Percentiles rank a stretch among this genome's conserved stretches.
Evolutionary conservation across 306 rosid species (phyloP).

Genomic region (Sindora glabra): DNA sequence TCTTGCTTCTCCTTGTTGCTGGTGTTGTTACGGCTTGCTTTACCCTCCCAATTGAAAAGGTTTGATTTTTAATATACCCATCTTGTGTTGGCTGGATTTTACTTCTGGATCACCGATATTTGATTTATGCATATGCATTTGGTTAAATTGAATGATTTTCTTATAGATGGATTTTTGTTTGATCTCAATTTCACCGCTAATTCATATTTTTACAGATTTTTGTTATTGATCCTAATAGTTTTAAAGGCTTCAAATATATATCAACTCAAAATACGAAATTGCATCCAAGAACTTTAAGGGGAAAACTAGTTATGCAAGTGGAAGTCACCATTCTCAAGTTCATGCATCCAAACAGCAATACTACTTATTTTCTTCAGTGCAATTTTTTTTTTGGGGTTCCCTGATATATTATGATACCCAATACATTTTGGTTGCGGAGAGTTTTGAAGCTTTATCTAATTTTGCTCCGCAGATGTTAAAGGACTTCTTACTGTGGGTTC

Average conservation of each 20-base stretch:
- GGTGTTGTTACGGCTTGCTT: conserved; percentile 59
- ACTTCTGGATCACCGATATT: neutral
- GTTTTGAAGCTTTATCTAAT: neutral
- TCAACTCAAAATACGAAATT: neutral
- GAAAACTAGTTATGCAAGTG: neutral
- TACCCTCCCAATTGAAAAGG: conserved; percentile 88
- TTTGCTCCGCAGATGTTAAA: too few species aligned
- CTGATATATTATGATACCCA: neutral
- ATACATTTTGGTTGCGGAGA: neutral
- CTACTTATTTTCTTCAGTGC: neutral
- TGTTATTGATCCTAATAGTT: too few species aligned
- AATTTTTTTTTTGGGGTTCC: neutral
- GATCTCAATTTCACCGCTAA: too few species aligned
- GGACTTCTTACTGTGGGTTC: conserved; percentile 84
- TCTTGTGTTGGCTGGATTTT: neutral
- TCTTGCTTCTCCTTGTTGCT: conserved; percentile 57
- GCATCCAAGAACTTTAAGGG: neutral
- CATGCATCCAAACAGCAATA: neutral
- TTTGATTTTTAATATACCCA: neutral
- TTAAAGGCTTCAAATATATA: too few species aligned
- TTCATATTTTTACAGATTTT: too few species aligned
- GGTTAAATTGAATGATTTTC: neutral
- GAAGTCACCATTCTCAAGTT: neutral
- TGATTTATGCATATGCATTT: neutral
- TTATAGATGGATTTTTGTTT: neutral